A percentile compares a stretch with the other conserved stretches of the same genome.
Conservation (phyloP, 2,329 filamentous ascomycete species). For the Claviceps paspali region DNA sequence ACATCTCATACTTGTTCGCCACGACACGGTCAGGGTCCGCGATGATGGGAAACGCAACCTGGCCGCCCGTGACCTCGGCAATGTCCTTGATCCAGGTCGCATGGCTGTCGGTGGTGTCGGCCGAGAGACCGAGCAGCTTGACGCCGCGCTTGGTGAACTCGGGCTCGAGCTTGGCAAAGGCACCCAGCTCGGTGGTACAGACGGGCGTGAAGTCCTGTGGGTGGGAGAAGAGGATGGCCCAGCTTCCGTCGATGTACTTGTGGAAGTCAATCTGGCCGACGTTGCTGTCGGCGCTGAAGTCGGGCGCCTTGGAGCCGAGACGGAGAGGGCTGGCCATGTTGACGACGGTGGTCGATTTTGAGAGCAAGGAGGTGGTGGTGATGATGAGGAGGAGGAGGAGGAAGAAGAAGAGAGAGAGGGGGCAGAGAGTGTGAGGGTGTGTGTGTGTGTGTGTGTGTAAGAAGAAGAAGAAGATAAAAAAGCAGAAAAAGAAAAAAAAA, state of each 20-base stretch:
- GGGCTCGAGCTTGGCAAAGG: conserved; percentile 75
- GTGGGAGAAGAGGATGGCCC: conserved; percentile 75
- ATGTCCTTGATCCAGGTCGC: conserved; percentile 85
- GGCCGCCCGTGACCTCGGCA: conserved; percentile 57
- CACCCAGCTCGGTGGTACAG: conserved; percentile 89
- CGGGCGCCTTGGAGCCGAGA: conserved; percentile 54
- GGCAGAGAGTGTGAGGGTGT: too few relatives aligned
- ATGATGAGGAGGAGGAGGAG: too few relatives aligned
- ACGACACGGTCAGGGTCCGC: conserved; percentile 66
- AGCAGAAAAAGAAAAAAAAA: too few relatives aligned
- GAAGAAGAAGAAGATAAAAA: too few relatives aligned
- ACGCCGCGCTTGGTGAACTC: conserved; percentile 78
- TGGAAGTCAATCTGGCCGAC: conserved; percentile 68
- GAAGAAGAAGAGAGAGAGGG: too few relatives aligned
- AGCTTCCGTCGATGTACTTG: conserved; percentile 63
- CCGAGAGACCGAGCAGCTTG: conserved; percentile 81
- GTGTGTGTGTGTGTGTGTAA: too few relatives aligned
- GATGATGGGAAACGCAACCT: conserved; percentile 64
- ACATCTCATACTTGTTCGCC: conserved; percentile 66
- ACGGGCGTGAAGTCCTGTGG: conserved; percentile 88
- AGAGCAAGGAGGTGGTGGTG: too few relatives aligned
- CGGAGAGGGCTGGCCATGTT: conserved; percentile 33
- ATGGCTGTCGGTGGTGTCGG: conserved; percentile 75
- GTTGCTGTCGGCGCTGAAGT: conserved; percentile 74
- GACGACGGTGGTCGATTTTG: too few relatives aligned